Evolutionary conservation across 2,329 filamentous ascomycete species (phyloP).

Genomic region (Cordyceps farinosa): DNA sequence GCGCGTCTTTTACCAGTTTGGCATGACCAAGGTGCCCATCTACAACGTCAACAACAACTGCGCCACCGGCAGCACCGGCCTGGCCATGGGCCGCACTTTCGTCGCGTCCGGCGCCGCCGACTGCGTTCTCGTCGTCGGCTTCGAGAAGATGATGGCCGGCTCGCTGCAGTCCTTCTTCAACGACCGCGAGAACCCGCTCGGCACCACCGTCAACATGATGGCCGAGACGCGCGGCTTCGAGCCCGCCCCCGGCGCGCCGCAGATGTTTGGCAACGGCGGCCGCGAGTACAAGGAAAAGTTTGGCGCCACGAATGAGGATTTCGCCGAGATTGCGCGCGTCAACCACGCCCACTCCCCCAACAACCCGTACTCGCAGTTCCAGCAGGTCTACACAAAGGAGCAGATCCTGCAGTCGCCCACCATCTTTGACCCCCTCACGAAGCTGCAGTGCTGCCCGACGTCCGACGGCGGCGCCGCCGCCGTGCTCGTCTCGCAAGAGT

Average conservation of each 20-base stretch:
- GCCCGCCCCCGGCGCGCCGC: slow-evolving; percentile 79
- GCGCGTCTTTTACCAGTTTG: slow-evolving; percentile 97
- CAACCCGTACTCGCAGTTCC: slow-evolving; percentile 98
- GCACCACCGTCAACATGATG: slow-evolving; percentile 74
- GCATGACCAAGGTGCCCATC: slow-evolving; percentile 93
- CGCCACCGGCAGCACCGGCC: slow-evolving; percentile 87
- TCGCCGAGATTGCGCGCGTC: slow-evolving; percentile 88
- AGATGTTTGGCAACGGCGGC: slow-evolving; percentile 94
- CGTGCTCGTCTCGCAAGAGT: slow-evolving; percentile 82
- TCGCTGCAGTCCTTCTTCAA: slow-evolving; percentile 79
- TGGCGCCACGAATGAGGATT: slow-evolving; percentile 79
- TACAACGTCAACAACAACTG: slow-evolving; percentile 99
- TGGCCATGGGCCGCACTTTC: slow-evolving; percentile 78
- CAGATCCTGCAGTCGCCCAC: slow-evolving; percentile 72
- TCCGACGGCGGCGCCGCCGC: slow-evolving; percentile 89
- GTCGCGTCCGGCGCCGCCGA: slow-evolving; percentile 78
- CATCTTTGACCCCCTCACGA: slow-evolving; percentile 85
- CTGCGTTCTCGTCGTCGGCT: slow-evolving; percentile 87
- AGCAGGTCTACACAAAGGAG: slow-evolving; percentile 82
- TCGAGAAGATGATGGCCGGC: slow-evolving; percentile 98
- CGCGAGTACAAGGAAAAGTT: slow-evolving; percentile 95
- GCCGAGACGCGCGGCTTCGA: slow-evolving; percentile 73
- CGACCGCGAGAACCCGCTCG: slow-evolving; percentile 77
- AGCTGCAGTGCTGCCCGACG: slow-evolving; percentile 97
- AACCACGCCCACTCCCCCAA: slow-evolving; percentile 89